A percentile compares a stretch with the other conserved stretches of the same genome.
Conservation (phyloP, 495 filamentous ascomycete species). For the Hypoxylon cercidicola region DNA sequence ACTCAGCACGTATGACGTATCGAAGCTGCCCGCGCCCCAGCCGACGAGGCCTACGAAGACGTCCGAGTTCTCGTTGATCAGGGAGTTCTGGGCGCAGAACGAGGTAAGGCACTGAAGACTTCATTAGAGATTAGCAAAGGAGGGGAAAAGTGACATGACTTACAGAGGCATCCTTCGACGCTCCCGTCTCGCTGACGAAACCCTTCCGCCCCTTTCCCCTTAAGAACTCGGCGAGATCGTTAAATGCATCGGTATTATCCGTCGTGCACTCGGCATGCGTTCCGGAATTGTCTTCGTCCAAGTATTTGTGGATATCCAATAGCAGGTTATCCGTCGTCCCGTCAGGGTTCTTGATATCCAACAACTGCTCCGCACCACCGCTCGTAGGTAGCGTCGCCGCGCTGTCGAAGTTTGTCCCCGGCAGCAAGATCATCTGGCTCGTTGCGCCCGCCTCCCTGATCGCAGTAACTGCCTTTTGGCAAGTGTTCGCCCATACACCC, state of each 20-base stretch:
- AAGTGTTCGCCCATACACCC: conserved; percentile 59
- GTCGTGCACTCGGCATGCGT: conserved; percentile 63
- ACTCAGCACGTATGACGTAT: conserved; percentile 56
- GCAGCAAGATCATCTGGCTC: conserved; percentile 63
- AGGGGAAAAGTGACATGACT: conserved; percentile 14
- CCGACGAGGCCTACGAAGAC: conserved; percentile 62
- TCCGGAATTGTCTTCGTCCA: conserved; percentile 67
- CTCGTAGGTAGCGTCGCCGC: conserved; percentile 56
- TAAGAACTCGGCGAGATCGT: conserved; percentile 58
- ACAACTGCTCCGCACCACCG: conserved; percentile 59
- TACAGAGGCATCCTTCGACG: conserved; percentile 48
- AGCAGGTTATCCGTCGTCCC: conserved; percentile 62
- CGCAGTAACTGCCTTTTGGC: conserved; percentile 66
- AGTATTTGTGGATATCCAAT: conserved; percentile 65
- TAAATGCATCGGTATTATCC: conserved; percentile 62
- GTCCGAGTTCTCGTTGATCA: conserved; percentile 61
- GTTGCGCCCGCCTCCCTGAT: conserved; percentile 68
- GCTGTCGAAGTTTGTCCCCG: conserved; percentile 60
- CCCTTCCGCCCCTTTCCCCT: conserved; percentile 60
- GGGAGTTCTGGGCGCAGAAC: conserved; percentile 59
- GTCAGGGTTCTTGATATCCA: conserved; percentile 65
- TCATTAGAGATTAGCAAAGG: conserved; percentile 1
- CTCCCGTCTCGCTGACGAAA: conserved; percentile 65
- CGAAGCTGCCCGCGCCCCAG: conserved; percentile 62
- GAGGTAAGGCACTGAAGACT: conserved; percentile 48